These are phyloP conservation scores for Starmerella sirachaensis DNA, from an alignment of 805 yeast species.

Conservation along the genomic window DNA sequence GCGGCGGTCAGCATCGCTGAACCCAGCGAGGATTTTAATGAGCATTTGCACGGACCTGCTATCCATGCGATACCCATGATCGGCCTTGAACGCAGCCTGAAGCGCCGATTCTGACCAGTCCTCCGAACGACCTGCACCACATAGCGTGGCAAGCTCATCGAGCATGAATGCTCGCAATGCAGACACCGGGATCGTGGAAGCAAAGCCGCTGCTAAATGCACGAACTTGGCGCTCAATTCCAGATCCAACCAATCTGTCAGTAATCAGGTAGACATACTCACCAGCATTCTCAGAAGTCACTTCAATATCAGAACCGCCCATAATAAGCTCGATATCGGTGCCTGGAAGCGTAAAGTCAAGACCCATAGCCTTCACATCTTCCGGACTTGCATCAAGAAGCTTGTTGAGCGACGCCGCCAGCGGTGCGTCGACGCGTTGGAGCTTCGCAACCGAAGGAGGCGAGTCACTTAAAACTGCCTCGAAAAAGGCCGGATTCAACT, in stretches of 20 bases:
- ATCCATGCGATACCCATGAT: slow-evolving; percentile 75
- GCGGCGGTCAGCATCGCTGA: slow-evolving; percentile 47
- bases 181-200: slow-evolving; percentile 66
- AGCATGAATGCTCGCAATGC: slow-evolving; percentile 63
- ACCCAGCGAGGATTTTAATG: slow-evolving; percentile 47
- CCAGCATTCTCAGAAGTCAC: slow-evolving; percentile 46
- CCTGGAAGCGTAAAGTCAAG: slow-evolving; percentile 73
- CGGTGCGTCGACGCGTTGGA: slow-evolving; percentile 17
- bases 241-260: slow-evolving; percentile 45
- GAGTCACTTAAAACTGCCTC: slow-evolving; percentile 36
- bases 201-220: slow-evolving; percentile 68
- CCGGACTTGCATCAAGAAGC: slow-evolving; percentile 27
- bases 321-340: slow-evolving; percentile 43
- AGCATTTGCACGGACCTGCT: slow-evolving; percentile 51
- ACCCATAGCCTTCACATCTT: slow-evolving; percentile 42
- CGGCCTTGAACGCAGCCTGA: slow-evolving; percentile 54
- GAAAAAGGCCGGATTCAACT: slow-evolving; percentile 62
- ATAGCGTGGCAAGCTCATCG: slow-evolving; percentile 54
- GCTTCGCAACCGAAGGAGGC: slow-evolving; percentile 7
- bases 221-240: slow-evolving; percentile 58
- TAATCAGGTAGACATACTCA: slow-evolving; percentile 43
- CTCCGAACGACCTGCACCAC: slow-evolving; percentile 48
- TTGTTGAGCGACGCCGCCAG: slow-evolving; percentile 16
- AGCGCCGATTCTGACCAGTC: slow-evolving; percentile 63
- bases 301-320: slow-evolving; percentile 40